Conservation (phyloP, 108 stramenopile genomes). For the Skeletonema grethae region DNA sequence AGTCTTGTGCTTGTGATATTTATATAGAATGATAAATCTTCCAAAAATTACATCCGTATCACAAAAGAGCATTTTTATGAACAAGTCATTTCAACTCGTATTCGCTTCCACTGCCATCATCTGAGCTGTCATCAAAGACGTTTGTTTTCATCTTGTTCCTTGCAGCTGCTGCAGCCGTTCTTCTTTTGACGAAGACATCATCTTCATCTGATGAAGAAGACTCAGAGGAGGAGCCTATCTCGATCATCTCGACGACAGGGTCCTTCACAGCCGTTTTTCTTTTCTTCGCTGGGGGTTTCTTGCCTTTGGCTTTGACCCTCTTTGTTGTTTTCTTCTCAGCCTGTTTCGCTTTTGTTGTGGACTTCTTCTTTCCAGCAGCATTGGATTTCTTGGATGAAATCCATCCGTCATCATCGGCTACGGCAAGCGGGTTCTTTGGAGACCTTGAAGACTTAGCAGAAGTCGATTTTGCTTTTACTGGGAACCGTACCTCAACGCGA, state of each 20-base stretch:
- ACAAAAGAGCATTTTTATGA: neutral
- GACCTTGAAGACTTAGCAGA: slow-evolving; percentile 16
- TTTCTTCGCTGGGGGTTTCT: slow-evolving; percentile 21
- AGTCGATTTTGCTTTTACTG: slow-evolving; percentile 16
- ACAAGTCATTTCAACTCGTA: slow-evolving; percentile 34
- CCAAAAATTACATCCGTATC: neutral
- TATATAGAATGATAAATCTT: neutral
- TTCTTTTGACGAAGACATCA: slow-evolving; percentile 6
- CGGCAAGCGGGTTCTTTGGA: slow-evolving; percentile 19
- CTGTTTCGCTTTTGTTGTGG: slow-evolving; percentile 4
- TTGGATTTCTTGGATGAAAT: slow-evolving; percentile 34
- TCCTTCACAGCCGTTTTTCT: slow-evolving; percentile 9
- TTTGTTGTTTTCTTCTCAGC: slow-evolving; percentile 6
- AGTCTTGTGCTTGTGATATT: neutral
- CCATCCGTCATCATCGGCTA: slow-evolving; percentile 45
- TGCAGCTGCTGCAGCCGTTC: neutral
- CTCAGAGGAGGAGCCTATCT: slow-evolving; percentile 51
- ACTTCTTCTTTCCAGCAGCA: slow-evolving; percentile 9
- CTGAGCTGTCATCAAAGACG: slow-evolving; percentile 19
- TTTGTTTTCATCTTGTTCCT: slow-evolving; percentile 16
- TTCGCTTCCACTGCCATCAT: slow-evolving; percentile 23
- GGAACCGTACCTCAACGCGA: slow-evolving; percentile 32
- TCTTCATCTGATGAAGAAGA: slow-evolving; percentile 36
- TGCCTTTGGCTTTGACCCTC: slow-evolving; percentile 33
- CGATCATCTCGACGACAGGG: slow-evolving; percentile 33